Evolutionary conservation across 2,329 filamentous ascomycete genomes (phyloP).

Genomic region (Tothia fuscella): DNA sequence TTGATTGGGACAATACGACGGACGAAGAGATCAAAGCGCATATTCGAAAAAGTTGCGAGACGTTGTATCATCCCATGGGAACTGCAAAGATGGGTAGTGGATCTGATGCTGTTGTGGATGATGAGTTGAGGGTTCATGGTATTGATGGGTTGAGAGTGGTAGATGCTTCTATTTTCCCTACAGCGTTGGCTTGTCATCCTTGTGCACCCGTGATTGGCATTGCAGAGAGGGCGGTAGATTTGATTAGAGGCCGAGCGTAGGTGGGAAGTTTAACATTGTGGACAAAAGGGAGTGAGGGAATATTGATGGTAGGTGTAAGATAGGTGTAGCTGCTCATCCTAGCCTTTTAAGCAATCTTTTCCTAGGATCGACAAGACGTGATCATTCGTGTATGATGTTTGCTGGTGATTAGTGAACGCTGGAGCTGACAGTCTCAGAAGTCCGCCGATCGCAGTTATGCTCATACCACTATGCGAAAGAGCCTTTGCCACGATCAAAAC

Average conservation of each 20-base stretch:
- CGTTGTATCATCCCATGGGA: conserved; percentile 19
- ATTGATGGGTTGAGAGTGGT: conserved; percentile 24
- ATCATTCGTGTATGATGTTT: no score
- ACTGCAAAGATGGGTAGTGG: conserved; percentile 24
- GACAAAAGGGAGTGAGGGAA: no score
- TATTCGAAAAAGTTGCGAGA: conserved; percentile 3
- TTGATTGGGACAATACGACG: conserved; percentile 5
- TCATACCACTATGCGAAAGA: no score
- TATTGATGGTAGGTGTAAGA: no score
- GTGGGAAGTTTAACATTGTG: no score
- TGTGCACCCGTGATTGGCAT: conserved; percentile 10
- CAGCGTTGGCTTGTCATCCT: conserved; percentile 17
- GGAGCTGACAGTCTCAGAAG: no score
- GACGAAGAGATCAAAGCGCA: conserved; percentile 7
- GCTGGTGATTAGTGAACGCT: no score
- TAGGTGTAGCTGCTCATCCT: no score
- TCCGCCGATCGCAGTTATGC: no score
- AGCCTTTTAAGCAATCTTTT: no score
- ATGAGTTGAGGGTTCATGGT: conserved; percentile 21
- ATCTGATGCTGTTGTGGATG: conserved; percentile 24
- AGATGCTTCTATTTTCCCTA: conserved; percentile 26
- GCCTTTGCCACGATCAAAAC: no score
- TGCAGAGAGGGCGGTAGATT: conserved; percentile 8
- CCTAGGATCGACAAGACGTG: no score
- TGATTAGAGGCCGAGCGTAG: conserved; percentile 9